Percentiles rank a stretch among this genome's conserved stretches.
These are phyloP conservation scores for Parsonsia alboflavescens DNA, from an alignment of 257 asterid species.

Conservation along the genomic window DNA sequence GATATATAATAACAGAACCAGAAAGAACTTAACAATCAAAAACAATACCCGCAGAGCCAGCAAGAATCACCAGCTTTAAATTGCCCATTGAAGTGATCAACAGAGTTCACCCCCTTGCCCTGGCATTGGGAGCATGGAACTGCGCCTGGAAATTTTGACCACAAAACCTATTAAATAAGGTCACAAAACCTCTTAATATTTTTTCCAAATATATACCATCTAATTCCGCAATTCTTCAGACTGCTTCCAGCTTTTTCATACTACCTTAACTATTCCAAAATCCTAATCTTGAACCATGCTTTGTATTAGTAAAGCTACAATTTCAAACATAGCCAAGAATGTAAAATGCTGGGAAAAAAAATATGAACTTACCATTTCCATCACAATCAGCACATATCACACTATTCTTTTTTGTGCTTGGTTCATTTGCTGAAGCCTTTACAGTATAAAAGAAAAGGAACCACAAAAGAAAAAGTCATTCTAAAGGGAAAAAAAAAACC, in stretches of 20 bases:
- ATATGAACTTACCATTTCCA: constrained; percentile 27
- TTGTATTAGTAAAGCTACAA: no score
- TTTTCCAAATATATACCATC: no score
- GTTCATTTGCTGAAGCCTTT: constrained; percentile 27
- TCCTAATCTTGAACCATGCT: neutral
- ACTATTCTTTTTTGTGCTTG: constrained; percentile 23
- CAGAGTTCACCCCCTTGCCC: constrained; percentile 60
- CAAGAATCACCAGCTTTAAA: constrained; percentile 72
- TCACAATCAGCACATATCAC: constrained; percentile 32
- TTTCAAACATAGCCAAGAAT: neutral
- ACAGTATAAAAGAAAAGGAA: neutral
- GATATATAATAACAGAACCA: neutral
- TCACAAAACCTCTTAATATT: neutral
- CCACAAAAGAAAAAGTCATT: neutral
- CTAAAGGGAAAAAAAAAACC: neutral
- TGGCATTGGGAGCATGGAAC: constrained; percentile 58
- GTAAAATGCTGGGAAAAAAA: neutral
- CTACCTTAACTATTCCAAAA: neutral
- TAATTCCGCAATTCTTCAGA: neutral
- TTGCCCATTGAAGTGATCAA: constrained; percentile 75
- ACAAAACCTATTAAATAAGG: neutral
- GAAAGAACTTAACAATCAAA: neutral
- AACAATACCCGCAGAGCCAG: constrained; percentile 82
- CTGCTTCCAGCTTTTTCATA: no score
- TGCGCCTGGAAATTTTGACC: constrained; percentile 31